Conservation (phyloP, 495 filamentous ascomycete species). For the Penicillium flavigenum region DNA sequence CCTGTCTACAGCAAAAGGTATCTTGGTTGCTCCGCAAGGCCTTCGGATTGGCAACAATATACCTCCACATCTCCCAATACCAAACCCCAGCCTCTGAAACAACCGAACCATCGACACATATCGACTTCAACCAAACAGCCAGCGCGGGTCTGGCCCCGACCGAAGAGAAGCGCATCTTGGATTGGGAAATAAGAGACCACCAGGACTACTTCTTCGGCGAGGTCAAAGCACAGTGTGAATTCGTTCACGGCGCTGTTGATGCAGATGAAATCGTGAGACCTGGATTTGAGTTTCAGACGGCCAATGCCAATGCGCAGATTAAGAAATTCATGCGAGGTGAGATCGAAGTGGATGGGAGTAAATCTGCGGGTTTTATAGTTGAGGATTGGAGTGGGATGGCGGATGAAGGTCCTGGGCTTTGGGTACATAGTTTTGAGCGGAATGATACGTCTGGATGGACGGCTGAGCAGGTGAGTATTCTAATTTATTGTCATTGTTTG, state of each 20-base stretch:
- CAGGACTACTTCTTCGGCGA: constrained; percentile 6
- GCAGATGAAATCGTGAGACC: background rate
- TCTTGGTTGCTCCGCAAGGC: constrained; percentile 5
- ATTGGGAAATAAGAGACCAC: constrained; percentile 1
- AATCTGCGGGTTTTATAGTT: background rate
- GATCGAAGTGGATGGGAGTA: background rate
- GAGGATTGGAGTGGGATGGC: background rate
- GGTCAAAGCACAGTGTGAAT: background rate
- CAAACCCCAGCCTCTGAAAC: background rate
- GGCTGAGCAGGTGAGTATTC: background rate
- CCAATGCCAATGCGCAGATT: background rate
- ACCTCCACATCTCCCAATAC: constrained; percentile 4
- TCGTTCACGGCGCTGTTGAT: background rate
- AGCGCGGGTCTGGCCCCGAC: background rate
- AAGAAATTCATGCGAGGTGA: background rate
- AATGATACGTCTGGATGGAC: constrained; percentile 5
- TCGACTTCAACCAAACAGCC: constrained; percentile 5
- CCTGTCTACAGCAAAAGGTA: background rate
- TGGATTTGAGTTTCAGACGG: background rate
- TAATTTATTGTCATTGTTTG: background rate
- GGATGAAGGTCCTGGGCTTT: background rate
- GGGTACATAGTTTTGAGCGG: constrained; percentile 5
- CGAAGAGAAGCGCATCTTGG: background rate
- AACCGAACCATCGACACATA: background rate
- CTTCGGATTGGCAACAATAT: background rate